A percentile compares a stretch with the other conserved stretches of the same genome.
Evolutionary conservation across 2,329 filamentous ascomycete genomes (phyloP).

Genomic region (Fusarium euwallaceae): DNA sequence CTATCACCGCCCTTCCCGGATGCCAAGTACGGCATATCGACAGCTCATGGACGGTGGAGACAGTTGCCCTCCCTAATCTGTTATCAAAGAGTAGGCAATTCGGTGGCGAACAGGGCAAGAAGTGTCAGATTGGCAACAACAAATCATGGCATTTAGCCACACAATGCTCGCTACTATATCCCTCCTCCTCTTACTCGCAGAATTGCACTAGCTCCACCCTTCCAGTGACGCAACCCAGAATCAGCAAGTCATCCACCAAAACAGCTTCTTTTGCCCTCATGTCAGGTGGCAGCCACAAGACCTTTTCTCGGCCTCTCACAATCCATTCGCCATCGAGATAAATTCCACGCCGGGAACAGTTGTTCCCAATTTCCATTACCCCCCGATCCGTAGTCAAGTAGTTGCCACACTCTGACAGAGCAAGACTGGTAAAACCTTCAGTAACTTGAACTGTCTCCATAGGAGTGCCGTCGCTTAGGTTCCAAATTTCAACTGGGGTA

Average conservation of each 20-base stretch:
- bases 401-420: background rate
- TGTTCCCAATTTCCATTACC: background rate
- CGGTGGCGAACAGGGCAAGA: too few species aligned
- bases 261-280: rapidly evolving
- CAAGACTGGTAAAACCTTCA: background rate
- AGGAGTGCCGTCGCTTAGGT: too few species aligned
- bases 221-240: background rate
- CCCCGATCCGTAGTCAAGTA: background rate
- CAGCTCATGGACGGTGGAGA: too few species aligned
- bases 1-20: too few species aligned
- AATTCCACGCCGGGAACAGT: background rate
- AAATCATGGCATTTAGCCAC: too few species aligned
- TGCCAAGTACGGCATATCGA: too few species aligned
- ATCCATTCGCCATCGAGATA: background rate
- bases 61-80: too few species aligned
- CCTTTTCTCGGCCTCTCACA: background rate
- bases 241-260: background rate
- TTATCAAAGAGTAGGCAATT: too few species aligned
- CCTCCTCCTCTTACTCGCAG: background rate
- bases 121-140: too few species aligned
- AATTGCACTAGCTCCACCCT: background rate
- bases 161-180: background rate
- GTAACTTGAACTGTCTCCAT: background rate
- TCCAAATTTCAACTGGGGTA: too few species aligned
- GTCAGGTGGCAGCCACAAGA: background rate